Evolutionary conservation across 345 rosid species (phyloP).

Genomic region (Citrus glauca): DNA sequence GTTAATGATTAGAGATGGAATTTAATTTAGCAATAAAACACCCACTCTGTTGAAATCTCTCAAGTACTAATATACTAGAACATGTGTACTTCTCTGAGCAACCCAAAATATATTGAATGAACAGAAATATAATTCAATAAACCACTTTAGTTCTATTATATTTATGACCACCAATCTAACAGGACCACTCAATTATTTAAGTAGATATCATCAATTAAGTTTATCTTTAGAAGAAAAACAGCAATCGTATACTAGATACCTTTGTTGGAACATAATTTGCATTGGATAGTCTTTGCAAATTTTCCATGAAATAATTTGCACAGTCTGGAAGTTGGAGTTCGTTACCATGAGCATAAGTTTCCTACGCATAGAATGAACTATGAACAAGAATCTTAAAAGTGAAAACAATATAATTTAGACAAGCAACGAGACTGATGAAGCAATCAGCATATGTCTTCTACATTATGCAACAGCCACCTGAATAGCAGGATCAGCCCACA

Average conservation of each 20-base stretch:
- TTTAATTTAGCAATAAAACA: not conserved
- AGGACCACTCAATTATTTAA: not conserved
- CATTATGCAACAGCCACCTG: constrained; percentile 50
- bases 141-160: not conserved
- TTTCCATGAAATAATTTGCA: constrained; percentile 87
- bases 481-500: constrained; percentile 94
- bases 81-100: not conserved
- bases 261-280: constrained; percentile 82
- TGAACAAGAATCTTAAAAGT: not conserved
- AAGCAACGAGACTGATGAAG: not conserved
- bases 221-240: not conserved
- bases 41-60: not conserved
- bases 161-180: not conserved
- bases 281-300: constrained; percentile 74
- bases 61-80: not conserved
- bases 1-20: not conserved
- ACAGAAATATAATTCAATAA: not conserved
- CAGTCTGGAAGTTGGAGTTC: constrained; percentile 98
- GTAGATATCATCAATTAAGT: not conserved
- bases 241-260: constrained; percentile 33
- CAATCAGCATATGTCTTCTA: constrained; percentile 1
- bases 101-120: not conserved
- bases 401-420: not conserved
- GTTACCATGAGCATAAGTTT: constrained; percentile 74
- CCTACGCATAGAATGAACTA: constrained; percentile 40